Evolutionary conservation across 108 stramenopile genomes (phyloP), one percentile per base, ranked within the genome.

Genomic region (Fragilaria crotonensis): DNA sequence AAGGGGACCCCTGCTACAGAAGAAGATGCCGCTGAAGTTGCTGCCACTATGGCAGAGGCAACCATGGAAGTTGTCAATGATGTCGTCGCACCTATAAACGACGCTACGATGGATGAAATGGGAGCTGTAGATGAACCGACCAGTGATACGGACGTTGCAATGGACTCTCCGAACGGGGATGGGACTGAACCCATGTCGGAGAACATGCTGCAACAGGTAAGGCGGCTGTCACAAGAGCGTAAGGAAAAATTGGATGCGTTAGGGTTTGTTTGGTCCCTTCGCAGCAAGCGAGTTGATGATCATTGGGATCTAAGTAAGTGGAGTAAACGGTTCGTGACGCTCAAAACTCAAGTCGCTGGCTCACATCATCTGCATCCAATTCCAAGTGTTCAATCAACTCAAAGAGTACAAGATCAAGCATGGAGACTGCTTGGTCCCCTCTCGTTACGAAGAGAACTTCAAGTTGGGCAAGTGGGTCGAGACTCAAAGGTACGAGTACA

Each of bases 191-290:
- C 5, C 25, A 30, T 41, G 20, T 19, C 53, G 2, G 29, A 45
- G 25, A 49, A 30, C 19, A 9, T 26, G 17, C 25, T 55, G 22
- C 3, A 48, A 4, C 54, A 5, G 2, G 23, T 23, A 22, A 61
- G 52, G 54, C 51, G 29, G 52, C 52, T 68, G 3, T 67, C 67
- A 17, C 25, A 53, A 18, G 74, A 78, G 32, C 63, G 78, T 23
- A 77, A 76, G 53, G 65, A 58, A 20, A 59, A 60, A 27, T 51
- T 83, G 22, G 82, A 83, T 49, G 64, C 18, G 0, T 55, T 83
- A 48, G 82, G 82, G 1, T 79, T 83, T 62, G 73, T 75, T 3
- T 83, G 82, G 82, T 69, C 70, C 19, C 51, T 82, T n/a, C 74
- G 77, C 3, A 63, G 23, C 50, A 78, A 79, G 46, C 41, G 78